Evolutionary conservation across 441 rosid species (phyloP), one percentile per base, ranked within the genome.

Genomic region (Hura crepitans): DNA sequence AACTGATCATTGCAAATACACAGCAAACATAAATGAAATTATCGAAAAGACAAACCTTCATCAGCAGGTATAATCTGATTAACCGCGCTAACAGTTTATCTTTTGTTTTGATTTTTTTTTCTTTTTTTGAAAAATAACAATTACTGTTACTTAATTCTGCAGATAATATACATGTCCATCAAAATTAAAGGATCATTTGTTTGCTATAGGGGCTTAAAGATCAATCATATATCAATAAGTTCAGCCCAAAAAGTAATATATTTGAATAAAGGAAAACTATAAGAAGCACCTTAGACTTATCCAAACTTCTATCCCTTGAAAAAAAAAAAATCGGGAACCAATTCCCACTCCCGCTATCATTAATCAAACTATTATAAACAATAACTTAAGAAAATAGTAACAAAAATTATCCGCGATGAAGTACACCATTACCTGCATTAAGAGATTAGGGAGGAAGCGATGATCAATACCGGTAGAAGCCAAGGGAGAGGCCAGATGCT

Each of bases 401-500:
- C 37, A 43, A 10, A 62, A 55, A 56, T n/a, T 12, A 20, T 2
- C 10, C 18, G 28, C 33, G 39, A 66, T 6, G 20, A 20, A 20
- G 33, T 18, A 56, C 46, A 8, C 9, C 0, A 4, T 42, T 79
- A 95, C 98, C 97, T 95, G 98, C 96, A 89, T 83, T 69, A 90
- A 81, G 62, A 92, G 83, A 83, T 90, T 92, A 30, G 98, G 99
- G 49, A 89, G 97, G 75, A 83, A 85, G 45, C 93, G 96, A 47
- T 96, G 90, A 77, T 92, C 99, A 61, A 81, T 55, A 51, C 86
- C 89, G 0, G 92, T 79, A 10, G 96, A 87, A 73, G 97, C 90
- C 87, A 89, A 53, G n/a, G 99, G 99, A 55, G 99, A 96, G 72
- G 96, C 99, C 87, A 95, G 86, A 89, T 95, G 99, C 90, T 92